Conservation (phyloP, 2,329 filamentous ascomycete species). For the Colletotrichum godetiae region DNA sequence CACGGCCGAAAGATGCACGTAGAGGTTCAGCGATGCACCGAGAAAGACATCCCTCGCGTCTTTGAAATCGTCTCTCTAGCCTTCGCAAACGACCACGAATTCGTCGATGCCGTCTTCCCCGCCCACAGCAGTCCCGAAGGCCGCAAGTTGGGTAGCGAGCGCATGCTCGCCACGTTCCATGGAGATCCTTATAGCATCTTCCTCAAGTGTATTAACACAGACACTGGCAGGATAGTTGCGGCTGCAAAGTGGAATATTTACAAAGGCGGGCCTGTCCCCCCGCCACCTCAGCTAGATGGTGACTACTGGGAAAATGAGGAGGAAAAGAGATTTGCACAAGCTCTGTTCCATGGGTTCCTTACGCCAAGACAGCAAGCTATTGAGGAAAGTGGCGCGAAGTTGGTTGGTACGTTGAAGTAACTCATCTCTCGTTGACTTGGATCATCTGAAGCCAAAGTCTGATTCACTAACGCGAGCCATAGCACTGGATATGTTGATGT, state of each 20-base stretch:
- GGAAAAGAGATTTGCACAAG: not conserved
- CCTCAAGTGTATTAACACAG: not conserved
- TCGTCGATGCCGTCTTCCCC: not conserved
- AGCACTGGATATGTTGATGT: not conserved
- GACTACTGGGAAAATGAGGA: not conserved
- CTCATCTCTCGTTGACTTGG: not conserved
- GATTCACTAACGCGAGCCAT: not conserved
- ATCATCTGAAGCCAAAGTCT: not conserved
- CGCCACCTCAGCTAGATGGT: not conserved
- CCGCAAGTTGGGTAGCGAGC: not conserved
- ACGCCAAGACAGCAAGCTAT: not conserved
- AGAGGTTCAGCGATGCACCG: not conserved
- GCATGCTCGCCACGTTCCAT: not conserved
- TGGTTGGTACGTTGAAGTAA: not conserved
- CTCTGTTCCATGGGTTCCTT: not conserved
- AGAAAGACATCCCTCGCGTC: not conserved
- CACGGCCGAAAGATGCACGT: not conserved
- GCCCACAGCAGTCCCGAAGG: not conserved
- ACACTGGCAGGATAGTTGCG: not conserved
- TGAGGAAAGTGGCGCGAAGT: not conserved
- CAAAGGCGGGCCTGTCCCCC: not conserved
- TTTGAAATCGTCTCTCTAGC: not conserved
- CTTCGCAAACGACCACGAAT: not conserved
- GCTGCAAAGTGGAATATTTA: not conserved
- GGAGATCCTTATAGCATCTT: not conserved